Evolutionary conservation across 179 eudicot species (phyloP).

Genomic region (Heliamphora pulchella): DNA sequence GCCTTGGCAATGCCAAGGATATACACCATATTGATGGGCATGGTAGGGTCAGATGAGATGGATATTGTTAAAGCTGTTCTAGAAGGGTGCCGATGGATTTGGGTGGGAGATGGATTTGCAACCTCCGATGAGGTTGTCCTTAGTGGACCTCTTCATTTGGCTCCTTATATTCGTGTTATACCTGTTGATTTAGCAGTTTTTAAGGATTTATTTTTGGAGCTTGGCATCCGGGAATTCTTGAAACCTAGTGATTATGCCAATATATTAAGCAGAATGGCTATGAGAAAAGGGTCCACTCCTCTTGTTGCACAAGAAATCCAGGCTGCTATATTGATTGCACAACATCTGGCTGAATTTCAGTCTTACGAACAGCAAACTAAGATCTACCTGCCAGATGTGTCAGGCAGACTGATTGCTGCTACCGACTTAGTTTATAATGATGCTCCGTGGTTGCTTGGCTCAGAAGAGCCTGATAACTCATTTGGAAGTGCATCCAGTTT

Average conservation of each 20-base stretch:
- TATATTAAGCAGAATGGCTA: slow-evolving; percentile 76
- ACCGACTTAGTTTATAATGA: slow-evolving; percentile 91
- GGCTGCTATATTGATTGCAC: slow-evolving; percentile 83
- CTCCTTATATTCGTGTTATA: slow-evolving; percentile 96
- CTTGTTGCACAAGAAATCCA: slow-evolving; percentile 72
- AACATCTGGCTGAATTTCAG: slow-evolving; percentile 82
- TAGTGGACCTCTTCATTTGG: slow-evolving; percentile 92
- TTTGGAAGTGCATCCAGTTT: slow-evolving; percentile 39
- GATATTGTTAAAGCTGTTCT: slow-evolving; percentile 92
- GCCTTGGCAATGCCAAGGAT: slow-evolving; percentile 95
- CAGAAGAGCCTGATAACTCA: slow-evolving; percentile 50
- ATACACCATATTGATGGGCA: slow-evolving; percentile 64
- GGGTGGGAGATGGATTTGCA: slow-evolving; percentile 99
- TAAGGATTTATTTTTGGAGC: slow-evolving; percentile 75
- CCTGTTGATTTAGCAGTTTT: slow-evolving; percentile 95
- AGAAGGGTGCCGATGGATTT: slow-evolving; percentile 97
- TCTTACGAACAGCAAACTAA: slow-evolving; percentile 48
- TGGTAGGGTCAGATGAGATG: slow-evolving; percentile 87
- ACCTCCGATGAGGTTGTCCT: slow-evolving; percentile 91
- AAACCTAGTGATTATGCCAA: slow-evolving; percentile 69
- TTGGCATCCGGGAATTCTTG: slow-evolving; percentile 78
- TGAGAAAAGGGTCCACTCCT: slow-evolving; percentile 54
- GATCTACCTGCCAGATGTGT: slow-evolving; percentile 79
- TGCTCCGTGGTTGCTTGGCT: slow-evolving; percentile 99
- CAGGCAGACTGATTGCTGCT: slow-evolving; percentile 59